phyloP scores from a whole-genome alignment of 192 early-diverging fungal genomes.

The Gonapodya sp. region DNA sequence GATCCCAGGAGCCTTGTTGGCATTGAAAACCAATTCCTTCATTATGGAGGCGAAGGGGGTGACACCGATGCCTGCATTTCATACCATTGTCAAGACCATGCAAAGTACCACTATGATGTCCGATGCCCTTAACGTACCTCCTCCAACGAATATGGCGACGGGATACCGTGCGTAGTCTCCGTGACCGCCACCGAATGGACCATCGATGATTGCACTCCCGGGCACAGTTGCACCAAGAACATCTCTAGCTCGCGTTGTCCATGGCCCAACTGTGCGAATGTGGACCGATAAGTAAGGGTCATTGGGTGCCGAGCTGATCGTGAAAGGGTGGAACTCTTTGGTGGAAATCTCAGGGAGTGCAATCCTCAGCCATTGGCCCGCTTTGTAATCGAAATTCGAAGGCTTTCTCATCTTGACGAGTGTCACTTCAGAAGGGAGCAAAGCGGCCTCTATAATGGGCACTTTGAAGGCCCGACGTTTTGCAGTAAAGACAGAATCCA shows the following conservation, averaged over 20 bases:
- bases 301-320: conserved; percentile 69
- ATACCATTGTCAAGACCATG: no score
- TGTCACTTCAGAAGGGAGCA: not conserved
- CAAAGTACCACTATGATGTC: not conserved
- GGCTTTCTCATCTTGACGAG: not conserved
- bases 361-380: not conserved
- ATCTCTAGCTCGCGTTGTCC: not conserved
- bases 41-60: conserved; percentile 67
- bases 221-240: not conserved
- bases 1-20: not conserved
- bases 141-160: not conserved
- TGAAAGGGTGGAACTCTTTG: conserved; percentile 54
- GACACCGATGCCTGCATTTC: conserved; percentile 66
- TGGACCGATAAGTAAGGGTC: conserved; percentile 67
- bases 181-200: not conserved
- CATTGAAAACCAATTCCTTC: not conserved
- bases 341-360: not conserved
- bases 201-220: not conserved
- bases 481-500: not conserved
- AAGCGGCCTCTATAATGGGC: not conserved
- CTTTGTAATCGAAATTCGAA: not conserved
- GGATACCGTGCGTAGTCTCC: not conserved
- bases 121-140: not conserved
- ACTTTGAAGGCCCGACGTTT: not conserved
- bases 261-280: conserved; percentile 32